Percentiles rank a stretch among this genome's conserved stretches.
These are phyloP conservation scores for Phaffomyces thermotolerans DNA, from an alignment of 805 yeast species.

Conservation along the genomic window DNA sequence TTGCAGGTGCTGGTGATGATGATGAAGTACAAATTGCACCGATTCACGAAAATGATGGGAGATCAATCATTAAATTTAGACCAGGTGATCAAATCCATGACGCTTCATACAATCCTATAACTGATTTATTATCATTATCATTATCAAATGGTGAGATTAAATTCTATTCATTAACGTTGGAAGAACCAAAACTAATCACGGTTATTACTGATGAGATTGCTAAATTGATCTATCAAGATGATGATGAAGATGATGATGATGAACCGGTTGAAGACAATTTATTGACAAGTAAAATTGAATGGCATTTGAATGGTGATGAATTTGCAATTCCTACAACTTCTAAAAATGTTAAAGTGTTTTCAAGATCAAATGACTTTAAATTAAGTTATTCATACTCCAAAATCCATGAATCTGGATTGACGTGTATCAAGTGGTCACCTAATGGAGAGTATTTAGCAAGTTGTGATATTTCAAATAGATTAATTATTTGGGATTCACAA, in stretches of 20 bases:
- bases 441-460: conserved; percentile 55
- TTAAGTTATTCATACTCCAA: conserved; percentile 17
- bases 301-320: conserved; percentile 67
- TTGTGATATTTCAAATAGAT: conserved; percentile 40
- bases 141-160: conserved; percentile 53
- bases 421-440: conserved; percentile 48
- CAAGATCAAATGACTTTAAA: conserved; percentile 11
- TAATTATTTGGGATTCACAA: conserved; percentile 50
- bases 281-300: conserved; percentile 48
- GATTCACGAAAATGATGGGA: conserved; percentile 22
- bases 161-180: conserved; percentile 44
- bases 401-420: conserved; percentile 22
- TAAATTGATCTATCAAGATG: conserved; percentile 33
- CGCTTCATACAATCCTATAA: conserved; percentile 47
- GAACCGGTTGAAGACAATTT: conserved; percentile 29
- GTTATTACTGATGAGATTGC: conserved; percentile 36
- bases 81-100: conserved; percentile 50
- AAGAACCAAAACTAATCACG: conserved; percentile 44
- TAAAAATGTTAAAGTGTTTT: conserved; percentile 38
- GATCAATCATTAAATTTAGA: conserved; percentile 24
- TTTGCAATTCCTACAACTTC: conserved; percentile 59
- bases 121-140: conserved; percentile 51
- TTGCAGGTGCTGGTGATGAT: conserved; percentile 62
- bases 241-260: conserved; percentile 28
- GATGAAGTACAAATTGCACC: conserved; percentile 46